Evolutionary conservation across 495 filamentous ascomycete species (phyloP).

Genomic region (Talaromyces ruber): DNA sequence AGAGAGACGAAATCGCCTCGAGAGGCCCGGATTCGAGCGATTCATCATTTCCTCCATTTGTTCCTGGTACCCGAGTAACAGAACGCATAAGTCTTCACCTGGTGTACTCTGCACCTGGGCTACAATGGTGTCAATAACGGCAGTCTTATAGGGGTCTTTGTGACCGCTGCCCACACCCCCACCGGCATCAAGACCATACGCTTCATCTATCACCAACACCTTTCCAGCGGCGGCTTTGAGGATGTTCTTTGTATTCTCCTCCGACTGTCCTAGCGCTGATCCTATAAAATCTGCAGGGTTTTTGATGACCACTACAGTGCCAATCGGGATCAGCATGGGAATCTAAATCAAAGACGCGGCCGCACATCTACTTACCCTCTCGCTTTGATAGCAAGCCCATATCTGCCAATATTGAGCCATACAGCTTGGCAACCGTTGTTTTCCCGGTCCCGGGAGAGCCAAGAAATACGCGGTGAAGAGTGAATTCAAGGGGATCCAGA

Average conservation of each 20-base stretch:
- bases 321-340: slow-evolving; percentile 49
- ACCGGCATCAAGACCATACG: slow-evolving; percentile 44
- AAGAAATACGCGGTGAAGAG: slow-evolving; percentile 56
- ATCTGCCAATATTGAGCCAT: slow-evolving; percentile 46
- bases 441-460: slow-evolving; percentile 63
- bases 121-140: slow-evolving; percentile 63
- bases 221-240: slow-evolving; percentile 53
- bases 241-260: slow-evolving; percentile 56
- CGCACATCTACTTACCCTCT: slow-evolving; percentile 45
- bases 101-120: slow-evolving; percentile 62
- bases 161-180: slow-evolving; percentile 4
- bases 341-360: not conserved
- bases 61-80: slow-evolving; percentile 61
- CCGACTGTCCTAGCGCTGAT: slow-evolving; percentile 46
- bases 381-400: slow-evolving; percentile 45
- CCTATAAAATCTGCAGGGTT: slow-evolving; percentile 64
- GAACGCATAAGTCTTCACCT: slow-evolving; percentile 63
- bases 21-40: slow-evolving; percentile 60
- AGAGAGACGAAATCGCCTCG: slow-evolving; percentile 59
- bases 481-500: slow-evolving; percentile 20
- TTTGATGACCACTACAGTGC: slow-evolving; percentile 52
- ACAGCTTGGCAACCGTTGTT: slow-evolving; percentile 60
- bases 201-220: slow-evolving; percentile 63
- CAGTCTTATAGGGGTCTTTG: slow-evolving; percentile 50
- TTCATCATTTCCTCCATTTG: slow-evolving; percentile 65